Conservation (phyloP, 2,329 filamentous ascomycete species). For the Nemania serpens region DNA sequence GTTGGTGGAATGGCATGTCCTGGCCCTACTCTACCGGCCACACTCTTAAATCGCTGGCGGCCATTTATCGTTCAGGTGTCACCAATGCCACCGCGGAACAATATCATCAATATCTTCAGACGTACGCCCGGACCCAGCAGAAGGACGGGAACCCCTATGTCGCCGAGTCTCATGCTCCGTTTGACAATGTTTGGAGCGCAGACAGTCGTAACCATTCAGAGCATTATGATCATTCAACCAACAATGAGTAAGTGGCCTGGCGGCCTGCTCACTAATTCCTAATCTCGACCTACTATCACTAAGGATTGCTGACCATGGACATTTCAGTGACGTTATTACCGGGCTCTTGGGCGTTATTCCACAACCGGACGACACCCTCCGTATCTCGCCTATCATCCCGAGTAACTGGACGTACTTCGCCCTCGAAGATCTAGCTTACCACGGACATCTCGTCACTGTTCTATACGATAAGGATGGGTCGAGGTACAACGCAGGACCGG, state of each 20-base stretch:
- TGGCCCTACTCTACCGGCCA: slow-evolving; percentile 51
- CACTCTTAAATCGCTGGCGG: slow-evolving; percentile 47
- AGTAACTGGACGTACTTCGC: slow-evolving; percentile 46
- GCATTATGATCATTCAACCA: slow-evolving; percentile 51
- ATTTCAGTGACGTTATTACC: slow-evolving; percentile 46
- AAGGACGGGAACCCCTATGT: slow-evolving; percentile 49
- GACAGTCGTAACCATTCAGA: slow-evolving; percentile 47
- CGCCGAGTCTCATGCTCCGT: slow-evolving; percentile 50
- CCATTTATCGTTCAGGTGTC: slow-evolving; percentile 41
- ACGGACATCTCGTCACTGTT: slow-evolving; percentile 47
- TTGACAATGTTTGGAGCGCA: slow-evolving; percentile 43
- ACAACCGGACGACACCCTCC: slow-evolving; percentile 44
- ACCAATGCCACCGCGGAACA: slow-evolving; percentile 44
- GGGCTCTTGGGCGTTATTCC: slow-evolving; percentile 49
- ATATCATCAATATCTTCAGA: slow-evolving; percentile 45
- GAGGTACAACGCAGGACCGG: slow-evolving; percentile 43
- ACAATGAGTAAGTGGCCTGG: slow-evolving; percentile 42
- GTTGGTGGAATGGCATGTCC: slow-evolving; percentile 51
- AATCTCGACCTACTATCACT: too few relatives aligned
- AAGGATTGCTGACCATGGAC: neutral
- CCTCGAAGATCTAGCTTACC: slow-evolving; percentile 49
- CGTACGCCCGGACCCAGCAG: slow-evolving; percentile 48
- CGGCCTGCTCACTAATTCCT: neutral
- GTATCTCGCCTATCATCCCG: slow-evolving; percentile 48
- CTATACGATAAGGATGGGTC: slow-evolving; percentile 47